Evolutionary conservation across 108 stramenopile species (phyloP), one percentile per base, ranked within the genome.

Genomic region (Skeletonema menzelii): DNA sequence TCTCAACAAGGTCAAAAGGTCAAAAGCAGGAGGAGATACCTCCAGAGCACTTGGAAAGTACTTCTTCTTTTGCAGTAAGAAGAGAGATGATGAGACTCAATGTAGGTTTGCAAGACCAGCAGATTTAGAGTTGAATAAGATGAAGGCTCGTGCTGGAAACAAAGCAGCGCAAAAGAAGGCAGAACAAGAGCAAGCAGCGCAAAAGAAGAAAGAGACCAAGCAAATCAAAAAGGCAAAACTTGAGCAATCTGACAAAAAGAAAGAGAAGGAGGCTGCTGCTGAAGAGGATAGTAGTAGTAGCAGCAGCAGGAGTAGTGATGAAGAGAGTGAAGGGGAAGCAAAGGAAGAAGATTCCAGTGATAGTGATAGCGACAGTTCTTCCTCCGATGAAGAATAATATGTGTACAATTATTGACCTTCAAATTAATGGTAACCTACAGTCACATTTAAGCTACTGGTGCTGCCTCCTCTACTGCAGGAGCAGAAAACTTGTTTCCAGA

Each of bases 51-150:
- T 87, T 68, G 90, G 90, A 27, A 87, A 87, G 14, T 91, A 88
- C 59, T 91, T 91, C 59, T 91, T 91, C 69, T 91, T 91, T 68
- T 91, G 90, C 63, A 57, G 71, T 42, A 87, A 84, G 58, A 65
- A 73, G 28, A 75, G 78, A 40, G 77, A 72, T 42, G 86, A 91
- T 46, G 78, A 82, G 17, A 84, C 80, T n/a, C 75, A 80, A 73
- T 91, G 90, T 75, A 80, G 88, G 5, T 91, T 88, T 75, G 90
- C 90, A 19, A 58, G 85, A 40, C 85, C 87, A 27, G 87, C 79
- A 8, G 86, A 91, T 11, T 65, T 86, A 40, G 85, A 81, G 27
- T 19, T 75, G 28, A 84, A 81, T 55, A 78, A 73, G 22, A 67
- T 70, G 60, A 73, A 82, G 44, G 70, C 49, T 24, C 49, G 49